phyloP scores from a whole-genome alignment of 129 eudicot genomes.

The Mikania micrantha region DNA sequence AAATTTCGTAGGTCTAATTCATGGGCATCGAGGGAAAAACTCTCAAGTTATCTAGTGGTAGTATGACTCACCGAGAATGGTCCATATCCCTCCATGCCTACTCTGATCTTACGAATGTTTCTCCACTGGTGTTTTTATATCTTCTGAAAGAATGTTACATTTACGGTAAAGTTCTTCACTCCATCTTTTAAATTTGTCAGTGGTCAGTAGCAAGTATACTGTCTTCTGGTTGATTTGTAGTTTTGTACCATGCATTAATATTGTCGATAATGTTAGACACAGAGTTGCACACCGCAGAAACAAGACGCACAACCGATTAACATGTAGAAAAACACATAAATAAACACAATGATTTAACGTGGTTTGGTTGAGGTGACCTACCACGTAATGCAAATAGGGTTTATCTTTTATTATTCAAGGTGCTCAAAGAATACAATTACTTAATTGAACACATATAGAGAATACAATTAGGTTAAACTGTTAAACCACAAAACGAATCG shows the following conservation, averaged over 20 bases:
- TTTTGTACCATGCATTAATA: not conserved
- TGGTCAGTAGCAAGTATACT: not conserved
- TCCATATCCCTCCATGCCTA: constrained; percentile 60
- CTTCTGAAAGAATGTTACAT: constrained; percentile 76
- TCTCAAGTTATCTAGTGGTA: constrained; percentile 14
- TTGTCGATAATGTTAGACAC: too few species aligned
- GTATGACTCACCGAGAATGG: constrained; percentile 31
- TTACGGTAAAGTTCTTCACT: constrained; percentile 41
- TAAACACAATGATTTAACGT: too few species aligned
- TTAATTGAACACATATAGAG: too few species aligned
- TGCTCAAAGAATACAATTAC: too few species aligned
- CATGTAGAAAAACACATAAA: too few species aligned
- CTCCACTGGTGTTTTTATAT: constrained; percentile 80
- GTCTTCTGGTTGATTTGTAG: not conserved
- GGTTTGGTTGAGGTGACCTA: too few species aligned
- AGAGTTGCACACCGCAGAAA: too few species aligned
- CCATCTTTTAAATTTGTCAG: constrained; percentile 1
- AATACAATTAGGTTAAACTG: too few species aligned
- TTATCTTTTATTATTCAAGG: too few species aligned
- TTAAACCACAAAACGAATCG: too few species aligned
- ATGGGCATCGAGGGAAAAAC: constrained; percentile 44
- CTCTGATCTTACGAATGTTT: constrained; percentile 73
- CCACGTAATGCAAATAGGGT: too few species aligned
- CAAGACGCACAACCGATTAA: too few species aligned
- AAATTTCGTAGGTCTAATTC: not conserved